phyloP scores from a whole-genome alignment of 1,284 basidiomycete species.

The Trametes hirsuta region DNA sequence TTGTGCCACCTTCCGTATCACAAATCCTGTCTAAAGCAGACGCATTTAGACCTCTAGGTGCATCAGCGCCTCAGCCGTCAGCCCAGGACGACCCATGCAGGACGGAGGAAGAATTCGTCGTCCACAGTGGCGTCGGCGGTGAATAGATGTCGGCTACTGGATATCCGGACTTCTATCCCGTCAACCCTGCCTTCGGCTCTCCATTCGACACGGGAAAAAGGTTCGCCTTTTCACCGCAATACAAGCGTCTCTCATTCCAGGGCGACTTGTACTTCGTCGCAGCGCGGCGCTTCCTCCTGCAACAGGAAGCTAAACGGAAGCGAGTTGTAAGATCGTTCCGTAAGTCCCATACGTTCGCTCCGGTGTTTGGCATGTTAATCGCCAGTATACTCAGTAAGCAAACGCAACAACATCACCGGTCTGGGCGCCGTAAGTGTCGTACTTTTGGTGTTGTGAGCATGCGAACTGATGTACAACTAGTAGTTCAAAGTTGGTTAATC shows the following conservation, averaged over 20 bases:
- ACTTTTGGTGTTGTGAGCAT: too few relatives aligned
- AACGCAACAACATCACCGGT: slow-evolving; percentile 47
- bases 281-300: slow-evolving; percentile 37
- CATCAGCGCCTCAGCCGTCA: too few relatives aligned
- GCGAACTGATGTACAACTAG: too few relatives aligned
- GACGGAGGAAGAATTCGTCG: slow-evolving; percentile 16
- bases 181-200: slow-evolving; percentile 47
- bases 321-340: slow-evolving; percentile 53
- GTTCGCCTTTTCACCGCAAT: slow-evolving; percentile 50
- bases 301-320: slow-evolving; percentile 40
- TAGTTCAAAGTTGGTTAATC: slow-evolving; percentile 4
- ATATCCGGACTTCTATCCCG: slow-evolving; percentile 37
- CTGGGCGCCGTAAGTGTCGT: slow-evolving; percentile 46
- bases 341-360: slow-evolving; percentile 28
- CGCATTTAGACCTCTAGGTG: too few relatives aligned
- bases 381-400: slow-evolving; percentile 38
- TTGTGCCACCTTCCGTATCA: too few relatives aligned
- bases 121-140: slow-evolving; percentile 14
- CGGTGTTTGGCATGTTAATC: too few relatives aligned
- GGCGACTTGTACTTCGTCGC: slow-evolving; percentile 56
- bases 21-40: too few relatives aligned
- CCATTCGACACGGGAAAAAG: slow-evolving; percentile 51
- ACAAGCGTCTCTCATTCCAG: slow-evolving; percentile 51
- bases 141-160: slow-evolving; percentile 10
- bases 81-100: neutral